Percentiles rank a stretch among this genome's conserved stretches.
Conservation (phyloP, 306 rosid genomes). For the Vigna reflexopilosa region DNA sequence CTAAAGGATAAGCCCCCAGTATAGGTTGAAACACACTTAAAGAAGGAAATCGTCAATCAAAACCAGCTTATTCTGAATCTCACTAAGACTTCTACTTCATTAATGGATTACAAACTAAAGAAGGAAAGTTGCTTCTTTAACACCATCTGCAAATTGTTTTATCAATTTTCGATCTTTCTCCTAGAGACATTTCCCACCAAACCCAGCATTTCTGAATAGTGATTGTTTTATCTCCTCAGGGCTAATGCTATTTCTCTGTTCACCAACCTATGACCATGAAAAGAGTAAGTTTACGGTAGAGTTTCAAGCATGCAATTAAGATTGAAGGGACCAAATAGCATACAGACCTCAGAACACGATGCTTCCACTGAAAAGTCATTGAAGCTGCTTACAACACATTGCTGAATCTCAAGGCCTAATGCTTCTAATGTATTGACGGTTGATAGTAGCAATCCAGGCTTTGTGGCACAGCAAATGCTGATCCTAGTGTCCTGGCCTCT, state of each 20-base stretch:
- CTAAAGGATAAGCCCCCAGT: conserved; percentile 18
- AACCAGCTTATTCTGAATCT: conserved; percentile 48
- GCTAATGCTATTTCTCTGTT: conserved; percentile 53
- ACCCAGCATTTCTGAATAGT: conserved; percentile 86
- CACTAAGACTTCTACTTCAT: conserved; percentile 46
- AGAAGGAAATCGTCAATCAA: conserved; percentile 49
- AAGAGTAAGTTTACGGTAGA: background rate
- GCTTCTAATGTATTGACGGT: conserved; percentile 26
- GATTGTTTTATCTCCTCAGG: conserved; percentile 80
- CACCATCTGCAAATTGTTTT: conserved; percentile 41
- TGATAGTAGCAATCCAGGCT: conserved; percentile 30
- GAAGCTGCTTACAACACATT: conserved; percentile 30
- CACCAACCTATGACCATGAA: conserved; percentile 53
- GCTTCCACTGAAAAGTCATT: conserved; percentile 32
- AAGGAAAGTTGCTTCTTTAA: conserved; percentile 41
- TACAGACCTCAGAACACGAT: conserved; percentile 23
- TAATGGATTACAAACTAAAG: conserved; percentile 37
- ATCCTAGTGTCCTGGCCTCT: conserved; percentile 68
- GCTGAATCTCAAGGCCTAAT: conserved; percentile 33
- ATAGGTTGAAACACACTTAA: conserved; percentile 44
- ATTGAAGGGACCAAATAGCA: background rate
- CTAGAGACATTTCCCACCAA: conserved; percentile 80
- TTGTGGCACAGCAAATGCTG: conserved; percentile 72
- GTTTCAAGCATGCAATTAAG: background rate
- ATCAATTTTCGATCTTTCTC: conserved; percentile 36